Evolutionary conservation across 2,329 filamentous ascomycete species (phyloP).

Genomic region (Exophiala viscosa): DNA sequence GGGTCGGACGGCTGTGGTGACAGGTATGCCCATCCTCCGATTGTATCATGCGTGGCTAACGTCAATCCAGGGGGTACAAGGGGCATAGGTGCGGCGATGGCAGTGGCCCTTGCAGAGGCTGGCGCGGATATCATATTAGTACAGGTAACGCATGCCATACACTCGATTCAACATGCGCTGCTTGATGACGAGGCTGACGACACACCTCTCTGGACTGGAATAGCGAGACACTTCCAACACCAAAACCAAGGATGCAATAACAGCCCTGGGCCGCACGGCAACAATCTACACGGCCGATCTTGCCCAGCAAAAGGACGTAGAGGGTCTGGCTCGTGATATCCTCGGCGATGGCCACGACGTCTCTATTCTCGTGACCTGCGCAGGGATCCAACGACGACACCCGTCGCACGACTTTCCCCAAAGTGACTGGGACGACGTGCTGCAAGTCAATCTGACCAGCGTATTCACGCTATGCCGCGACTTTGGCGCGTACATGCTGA

Average conservation of each 20-base stretch:
- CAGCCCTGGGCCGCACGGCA: conserved; percentile 38
- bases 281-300: conserved; percentile 46
- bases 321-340: conserved; percentile 38
- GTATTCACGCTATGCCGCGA: conserved; percentile 78
- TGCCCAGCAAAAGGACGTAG: conserved; percentile 39
- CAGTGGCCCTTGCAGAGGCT: conserved; percentile 45
- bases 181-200: background rate
- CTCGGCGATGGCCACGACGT: conserved; percentile 52
- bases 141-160: conserved; percentile 32
- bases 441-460: conserved; percentile 81
- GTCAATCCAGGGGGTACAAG: conserved; percentile 34
- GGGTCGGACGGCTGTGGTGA: conserved; percentile 44
- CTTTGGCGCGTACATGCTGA: conserved; percentile 73
- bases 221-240: conserved; percentile 51
- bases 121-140: conserved; percentile 42
- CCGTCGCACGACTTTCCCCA: conserved; percentile 71
- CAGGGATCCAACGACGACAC: conserved; percentile 78
- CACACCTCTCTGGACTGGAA: background rate
- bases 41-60: background rate
- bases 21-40: conserved; percentile 30
- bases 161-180: too few relatives aligned
- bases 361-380: conserved; percentile 79
- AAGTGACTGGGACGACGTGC: conserved; percentile 71
- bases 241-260: conserved; percentile 38
- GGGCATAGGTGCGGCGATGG: conserved; percentile 48